These are phyloP conservation scores for Thermomucor indicae-seudaticae DNA, from an alignment of 371 early-diverging fungal genomes.

Conservation along the genomic window DNA sequence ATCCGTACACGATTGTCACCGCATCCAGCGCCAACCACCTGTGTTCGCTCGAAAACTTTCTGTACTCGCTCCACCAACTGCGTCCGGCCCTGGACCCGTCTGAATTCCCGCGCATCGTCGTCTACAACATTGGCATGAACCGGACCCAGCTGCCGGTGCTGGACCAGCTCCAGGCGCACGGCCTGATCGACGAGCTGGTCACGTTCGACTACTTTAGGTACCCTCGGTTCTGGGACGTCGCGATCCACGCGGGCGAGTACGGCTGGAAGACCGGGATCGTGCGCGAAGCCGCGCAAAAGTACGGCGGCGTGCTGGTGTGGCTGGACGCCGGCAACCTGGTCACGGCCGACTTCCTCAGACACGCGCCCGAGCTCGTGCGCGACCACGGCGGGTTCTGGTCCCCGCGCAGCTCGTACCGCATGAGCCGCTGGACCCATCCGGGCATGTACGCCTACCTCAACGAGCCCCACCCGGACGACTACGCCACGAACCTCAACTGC, in stretches of 20 bases:
- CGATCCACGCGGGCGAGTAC: constrained; percentile 56
- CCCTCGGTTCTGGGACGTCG: constrained; percentile 63
- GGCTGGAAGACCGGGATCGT: constrained; percentile 68
- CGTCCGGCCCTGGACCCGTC: constrained; percentile 20
- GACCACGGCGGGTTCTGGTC: constrained; percentile 53
- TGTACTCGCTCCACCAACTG: constrained; percentile 47
- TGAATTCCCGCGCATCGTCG: constrained; percentile 42
- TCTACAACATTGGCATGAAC: constrained; percentile 52
- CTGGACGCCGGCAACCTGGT: constrained; percentile 59
- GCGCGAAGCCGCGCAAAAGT: constrained; percentile 46
- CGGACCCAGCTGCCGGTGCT: constrained; percentile 42
- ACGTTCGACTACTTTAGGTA: constrained; percentile 51
- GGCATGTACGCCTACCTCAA: constrained; percentile 57
- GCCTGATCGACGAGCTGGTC: constrained; percentile 44
- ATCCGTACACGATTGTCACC: constrained; percentile 55
- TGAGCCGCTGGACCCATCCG: constrained; percentile 54
- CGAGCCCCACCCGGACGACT: constrained; percentile 31
- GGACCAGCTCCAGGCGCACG: constrained; percentile 33
- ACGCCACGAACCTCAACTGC: constrained; percentile 50
- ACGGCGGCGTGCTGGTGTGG: constrained; percentile 54
- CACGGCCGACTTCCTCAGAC: constrained; percentile 47
- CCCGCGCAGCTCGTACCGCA: constrained; percentile 46
- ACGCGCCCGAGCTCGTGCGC: constrained; percentile 37
- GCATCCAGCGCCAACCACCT: constrained; percentile 62
- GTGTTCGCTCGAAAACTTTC: constrained; percentile 56